A percentile compares a stretch with the other conserved stretches of the same genome.
Conservation (phyloP, 345 rosid species). For the Salix koriyanagi region DNA sequence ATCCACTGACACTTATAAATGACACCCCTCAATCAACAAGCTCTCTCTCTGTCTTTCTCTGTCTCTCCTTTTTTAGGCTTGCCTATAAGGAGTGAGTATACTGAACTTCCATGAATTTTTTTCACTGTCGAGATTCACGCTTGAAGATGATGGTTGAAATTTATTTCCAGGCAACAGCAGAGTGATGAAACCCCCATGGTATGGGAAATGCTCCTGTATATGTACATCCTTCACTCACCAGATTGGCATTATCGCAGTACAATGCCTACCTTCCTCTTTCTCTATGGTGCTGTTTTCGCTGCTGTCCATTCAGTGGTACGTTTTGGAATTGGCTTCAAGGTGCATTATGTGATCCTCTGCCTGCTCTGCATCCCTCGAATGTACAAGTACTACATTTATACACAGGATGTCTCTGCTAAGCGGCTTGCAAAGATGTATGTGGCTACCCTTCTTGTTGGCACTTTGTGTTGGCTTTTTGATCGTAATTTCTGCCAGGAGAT, state of each 20-base stretch:
- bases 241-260: constrained; percentile 91
- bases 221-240: constrained; percentile 87
- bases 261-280: constrained; percentile 88
- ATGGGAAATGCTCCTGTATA: constrained; percentile 88
- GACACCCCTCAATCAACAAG: not conserved
- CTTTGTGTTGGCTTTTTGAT: constrained; percentile 62
- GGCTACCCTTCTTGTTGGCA: constrained; percentile 52
- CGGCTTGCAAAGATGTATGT: constrained; percentile 60
- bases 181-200: constrained; percentile 96
- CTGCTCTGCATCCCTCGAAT: constrained; percentile 79
- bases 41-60: not conserved
- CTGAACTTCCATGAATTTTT: not conserved
- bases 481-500: constrained; percentile 55
- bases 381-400: constrained; percentile 87
- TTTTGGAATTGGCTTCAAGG: constrained; percentile 71
- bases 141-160: not conserved
- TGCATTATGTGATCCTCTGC: constrained; percentile 64
- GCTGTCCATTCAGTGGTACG: constrained; percentile 50
- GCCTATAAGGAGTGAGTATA: not conserved
- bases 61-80: not conserved
- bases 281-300: constrained; percentile 72
- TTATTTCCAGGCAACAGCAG: constrained; percentile 69
- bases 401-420: constrained; percentile 55
- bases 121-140: not conserved
- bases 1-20: not conserved